These are phyloP conservation scores for Alnus rubra DNA, from an alignment of 306 rosid species.

Conservation along the genomic window DNA sequence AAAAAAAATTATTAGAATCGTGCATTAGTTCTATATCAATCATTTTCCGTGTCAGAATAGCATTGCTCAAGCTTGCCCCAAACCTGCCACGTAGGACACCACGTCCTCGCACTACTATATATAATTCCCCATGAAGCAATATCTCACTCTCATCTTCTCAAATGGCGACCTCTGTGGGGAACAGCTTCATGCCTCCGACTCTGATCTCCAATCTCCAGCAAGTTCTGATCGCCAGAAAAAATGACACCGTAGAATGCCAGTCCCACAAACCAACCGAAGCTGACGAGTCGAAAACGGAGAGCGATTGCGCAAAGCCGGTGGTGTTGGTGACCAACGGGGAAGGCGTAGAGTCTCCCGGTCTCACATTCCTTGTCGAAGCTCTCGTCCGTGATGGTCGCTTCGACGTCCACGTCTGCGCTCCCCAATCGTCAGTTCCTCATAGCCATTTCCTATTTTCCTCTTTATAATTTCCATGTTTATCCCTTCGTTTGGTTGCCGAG, in stretches of 20 bases:
- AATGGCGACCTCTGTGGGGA: constrained; percentile 51
- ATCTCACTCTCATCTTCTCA: constrained; percentile 3
- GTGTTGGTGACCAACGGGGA: constrained; percentile 50
- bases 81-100: neutral
- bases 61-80: neutral
- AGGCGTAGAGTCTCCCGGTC: constrained; percentile 52
- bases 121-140: neutral
- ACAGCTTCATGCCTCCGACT: constrained; percentile 46
- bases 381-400: constrained; percentile 36
- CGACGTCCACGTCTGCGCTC: constrained; percentile 50
- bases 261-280: constrained; percentile 24
- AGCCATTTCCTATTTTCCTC: neutral
- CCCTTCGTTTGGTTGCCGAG: neutral
- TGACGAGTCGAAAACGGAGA: neutral
- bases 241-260: constrained; percentile 30
- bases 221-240: constrained; percentile 34
- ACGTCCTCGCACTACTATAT: neutral
- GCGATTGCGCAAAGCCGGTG: constrained; percentile 33
- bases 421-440: constrained; percentile 40
- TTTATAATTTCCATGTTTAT: neutral
- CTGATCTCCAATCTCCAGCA: constrained; percentile 57
- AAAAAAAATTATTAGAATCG: too few relatives aligned
- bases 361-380: constrained; percentile 44
- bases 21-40: too few relatives aligned
- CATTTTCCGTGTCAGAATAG: too few relatives aligned